Evolutionary conservation across 2,329 filamentous ascomycete genomes (phyloP), one percentile per base, ranked within the genome.

Genomic region (Claviceps sp.): DNA sequence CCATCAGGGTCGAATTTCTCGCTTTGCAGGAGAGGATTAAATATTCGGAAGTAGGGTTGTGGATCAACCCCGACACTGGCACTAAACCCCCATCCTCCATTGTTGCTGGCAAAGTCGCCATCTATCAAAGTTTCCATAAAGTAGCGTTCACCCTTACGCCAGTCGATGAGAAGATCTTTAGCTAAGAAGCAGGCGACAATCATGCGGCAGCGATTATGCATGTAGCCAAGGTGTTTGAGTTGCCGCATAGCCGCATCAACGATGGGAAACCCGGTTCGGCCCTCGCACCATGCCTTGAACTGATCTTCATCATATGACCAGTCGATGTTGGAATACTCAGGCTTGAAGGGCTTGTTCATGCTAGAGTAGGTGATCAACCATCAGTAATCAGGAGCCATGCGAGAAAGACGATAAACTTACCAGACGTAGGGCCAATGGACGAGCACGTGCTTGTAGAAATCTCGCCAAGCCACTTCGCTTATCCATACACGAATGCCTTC

Each of bases 171-270:
- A 0, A 94, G 73, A 59, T 94, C 85, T 62, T 94, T 94, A 47
- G 82, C 74, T 0, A 94, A 71, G 62, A 93, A 94, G 0, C 81
- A 90, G 0, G 86, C 86, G 2, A 85, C 83, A 46, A 90, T 81
- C 88, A 94, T 94, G 30, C 88, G 82, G 59, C 82, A 82, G 9
- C 88, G 81, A 64, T 94, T 94, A 65, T 91, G 88, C 85, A 93
- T 88, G 69, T 82, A 93, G 1, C 79, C 85, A 45, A 76, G 76
- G 18, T 77, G 64, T 11, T 74, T 75, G 6, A 90, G 64, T 66
- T 94, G 87, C 8, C 88, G 78, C 86, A 94, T 93, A 1, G 86
- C 86, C 0, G 88, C 88, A 62, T 94, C 88, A 22, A 94, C 84
- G 47, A 95, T 84, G 0, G 88, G 88, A 60, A 81, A 90, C 0